Conservation (phyloP, 257 asterid species). For the Solanum raphanifolium region DNA sequence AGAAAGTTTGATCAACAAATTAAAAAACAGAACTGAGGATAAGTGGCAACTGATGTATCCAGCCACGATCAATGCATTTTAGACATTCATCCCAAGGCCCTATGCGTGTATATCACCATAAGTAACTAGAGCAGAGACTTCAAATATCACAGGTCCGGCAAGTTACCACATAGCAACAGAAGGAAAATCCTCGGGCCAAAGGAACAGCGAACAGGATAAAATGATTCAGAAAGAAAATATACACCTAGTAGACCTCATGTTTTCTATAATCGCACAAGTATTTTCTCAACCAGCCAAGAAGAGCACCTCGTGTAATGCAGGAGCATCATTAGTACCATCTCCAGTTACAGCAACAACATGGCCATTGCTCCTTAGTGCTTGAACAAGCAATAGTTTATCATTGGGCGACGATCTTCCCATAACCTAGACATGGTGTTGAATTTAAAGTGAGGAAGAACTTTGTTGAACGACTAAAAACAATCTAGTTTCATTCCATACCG, state of each 20-base stretch:
- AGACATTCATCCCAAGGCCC: neutral
- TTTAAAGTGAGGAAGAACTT: neutral
- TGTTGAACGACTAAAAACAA: neutral
- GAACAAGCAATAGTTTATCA: slow-evolving; percentile 91
- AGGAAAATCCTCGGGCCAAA: neutral
- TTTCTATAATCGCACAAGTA: neutral
- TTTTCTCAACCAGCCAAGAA: neutral
- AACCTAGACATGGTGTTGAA: slow-evolving; percentile 34
- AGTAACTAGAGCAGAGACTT: neutral
- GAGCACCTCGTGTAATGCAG: slow-evolving; percentile 89
- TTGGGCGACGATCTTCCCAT: slow-evolving; percentile 99
- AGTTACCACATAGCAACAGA: neutral
- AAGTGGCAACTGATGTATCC: neutral
- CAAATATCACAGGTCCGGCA: neutral
- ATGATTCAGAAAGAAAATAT: neutral
- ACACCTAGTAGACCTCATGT: neutral
- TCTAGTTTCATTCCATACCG: slow-evolving; percentile 33
- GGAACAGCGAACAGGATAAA: neutral
- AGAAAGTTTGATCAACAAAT: neutral
- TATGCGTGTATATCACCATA: neutral
- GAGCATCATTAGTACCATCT: slow-evolving; percentile 99
- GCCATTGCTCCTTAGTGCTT: slow-evolving; percentile 81
- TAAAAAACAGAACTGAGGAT: neutral
- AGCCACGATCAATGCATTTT: neutral
- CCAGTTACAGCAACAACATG: slow-evolving; percentile 99